A percentile compares a stretch with the other conserved stretches of the same genome.
Evolutionary conservation across 164 flowering plant species (phyloP).

Genomic region (Amborella trichopoda): DNA sequence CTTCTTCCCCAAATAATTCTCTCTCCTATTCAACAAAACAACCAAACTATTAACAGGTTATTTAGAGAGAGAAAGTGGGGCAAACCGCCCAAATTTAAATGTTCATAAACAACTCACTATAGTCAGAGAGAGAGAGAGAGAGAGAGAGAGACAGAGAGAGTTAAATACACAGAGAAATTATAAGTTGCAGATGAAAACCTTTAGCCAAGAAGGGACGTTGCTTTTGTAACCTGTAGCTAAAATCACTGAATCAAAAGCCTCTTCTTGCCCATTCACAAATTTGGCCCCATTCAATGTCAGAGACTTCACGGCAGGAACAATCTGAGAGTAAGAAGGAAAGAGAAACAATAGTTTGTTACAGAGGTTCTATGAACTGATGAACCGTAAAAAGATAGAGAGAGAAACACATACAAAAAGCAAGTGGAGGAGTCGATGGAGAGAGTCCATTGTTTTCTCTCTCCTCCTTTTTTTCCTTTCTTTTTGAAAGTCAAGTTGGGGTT

Average conservation of each 20-base stretch:
- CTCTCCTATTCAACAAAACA: no score
- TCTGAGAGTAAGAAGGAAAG: constrained; percentile 21
- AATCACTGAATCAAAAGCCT: constrained; percentile 72
- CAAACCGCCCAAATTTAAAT: no score
- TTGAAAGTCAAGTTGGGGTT: neutral
- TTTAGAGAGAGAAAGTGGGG: no score
- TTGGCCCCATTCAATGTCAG: constrained; percentile 61
- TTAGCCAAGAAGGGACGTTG: constrained; percentile 95
- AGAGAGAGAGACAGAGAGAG: no score
- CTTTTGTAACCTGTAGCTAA: constrained; percentile 95
- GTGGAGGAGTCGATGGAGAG: neutral
- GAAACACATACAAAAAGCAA: constrained; percentile 1
- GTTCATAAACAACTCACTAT: no score
- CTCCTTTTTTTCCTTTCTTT: no score
- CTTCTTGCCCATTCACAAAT: constrained; percentile 73
- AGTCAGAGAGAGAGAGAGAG: no score
- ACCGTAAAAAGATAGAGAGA: neutral
- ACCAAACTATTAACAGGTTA: no score
- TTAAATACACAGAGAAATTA: no score
- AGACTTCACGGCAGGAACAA: constrained; percentile 72
- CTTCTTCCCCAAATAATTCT: no score
- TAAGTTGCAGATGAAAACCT: constrained; percentile 32
- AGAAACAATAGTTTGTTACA: neutral
- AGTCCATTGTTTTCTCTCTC: no score
- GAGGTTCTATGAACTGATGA: no score